These are phyloP conservation scores for Starmerella cellae DNA, from an alignment of 805 yeast species.

Conservation along the genomic window DNA sequence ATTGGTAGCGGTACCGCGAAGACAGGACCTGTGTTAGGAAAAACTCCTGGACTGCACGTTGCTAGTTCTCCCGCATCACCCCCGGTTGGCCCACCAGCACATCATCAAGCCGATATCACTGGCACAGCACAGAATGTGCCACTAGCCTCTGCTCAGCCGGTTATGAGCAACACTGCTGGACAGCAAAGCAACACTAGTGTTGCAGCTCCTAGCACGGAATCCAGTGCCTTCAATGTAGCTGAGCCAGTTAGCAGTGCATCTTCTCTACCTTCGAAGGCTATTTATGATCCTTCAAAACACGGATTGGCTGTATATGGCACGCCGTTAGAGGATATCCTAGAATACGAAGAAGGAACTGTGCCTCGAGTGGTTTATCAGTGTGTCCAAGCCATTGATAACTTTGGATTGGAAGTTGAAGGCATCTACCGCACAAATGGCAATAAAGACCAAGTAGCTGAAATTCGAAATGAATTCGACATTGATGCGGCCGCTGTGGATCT, in stretches of 20 bases:
- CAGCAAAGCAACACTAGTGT: background rate
- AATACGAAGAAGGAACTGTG: constrained; percentile 78
- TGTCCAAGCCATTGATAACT: constrained; percentile 69
- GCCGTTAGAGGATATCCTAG: constrained; percentile 62
- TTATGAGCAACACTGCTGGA: background rate
- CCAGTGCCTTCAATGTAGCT: background rate
- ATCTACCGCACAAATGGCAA: constrained; percentile 80
- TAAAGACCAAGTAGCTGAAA: constrained; percentile 54
- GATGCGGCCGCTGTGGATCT: constrained; percentile 50
- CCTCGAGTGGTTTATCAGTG: constrained; percentile 84
- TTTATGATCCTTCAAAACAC: constrained; percentile 23
- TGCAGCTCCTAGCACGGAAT: background rate
- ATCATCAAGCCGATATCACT: background rate
- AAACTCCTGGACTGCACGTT: background rate
- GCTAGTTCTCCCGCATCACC: background rate
- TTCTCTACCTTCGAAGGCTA: background rate
- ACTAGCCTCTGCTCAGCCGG: background rate
- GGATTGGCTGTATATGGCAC: constrained; percentile 59
- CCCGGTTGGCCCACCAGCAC: background rate
- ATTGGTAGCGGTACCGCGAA: constrained; percentile 22
- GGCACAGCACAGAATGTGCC: background rate
- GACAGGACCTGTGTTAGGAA: constrained; percentile 22
- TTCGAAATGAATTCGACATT: constrained; percentile 46
- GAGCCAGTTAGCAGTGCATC: constrained; percentile 7
- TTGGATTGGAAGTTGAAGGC: constrained; percentile 79